Conservation (phyloP, 208 protist genomes). For the Angomonas desouzai region DNA sequence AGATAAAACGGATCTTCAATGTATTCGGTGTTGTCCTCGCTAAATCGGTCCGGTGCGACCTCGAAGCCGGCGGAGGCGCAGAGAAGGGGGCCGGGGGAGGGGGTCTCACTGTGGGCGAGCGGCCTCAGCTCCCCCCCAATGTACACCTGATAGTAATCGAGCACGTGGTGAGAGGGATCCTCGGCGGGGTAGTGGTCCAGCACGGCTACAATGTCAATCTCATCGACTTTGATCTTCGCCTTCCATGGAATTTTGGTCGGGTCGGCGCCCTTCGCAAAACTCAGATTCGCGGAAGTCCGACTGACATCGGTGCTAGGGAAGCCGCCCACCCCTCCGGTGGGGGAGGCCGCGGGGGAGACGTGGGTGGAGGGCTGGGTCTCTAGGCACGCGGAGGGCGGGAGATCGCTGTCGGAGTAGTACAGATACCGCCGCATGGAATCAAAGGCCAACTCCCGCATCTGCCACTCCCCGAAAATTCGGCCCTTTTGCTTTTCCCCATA, state of each 20-base stretch:
- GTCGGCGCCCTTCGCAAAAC: slow-evolving; percentile 15
- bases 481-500: slow-evolving; percentile 55
- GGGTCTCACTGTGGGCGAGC: slow-evolving; percentile 32
- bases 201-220: slow-evolving; percentile 33
- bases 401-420: slow-evolving; percentile 40
- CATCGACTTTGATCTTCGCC: slow-evolving; percentile 71
- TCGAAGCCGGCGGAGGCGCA: slow-evolving; percentile 26
- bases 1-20: slow-evolving; percentile 52
- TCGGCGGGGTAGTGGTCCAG: slow-evolving; percentile 46
- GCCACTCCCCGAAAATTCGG: slow-evolving; percentile 43
- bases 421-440: slow-evolving; percentile 64
- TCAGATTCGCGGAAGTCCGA: slow-evolving; percentile 6
- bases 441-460: slow-evolving; percentile 66
- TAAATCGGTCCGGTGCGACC: slow-evolving; percentile 25
- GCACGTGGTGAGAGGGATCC: slow-evolving; percentile 47
- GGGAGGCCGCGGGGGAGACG: slow-evolving; percentile 5
- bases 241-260: slow-evolving; percentile 35
- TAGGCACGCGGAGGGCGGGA: not conserved
- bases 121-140: slow-evolving; percentile 44
- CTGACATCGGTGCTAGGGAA: not conserved
- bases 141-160: slow-evolving; percentile 55
- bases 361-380: not conserved
- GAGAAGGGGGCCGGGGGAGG: slow-evolving; percentile 40
- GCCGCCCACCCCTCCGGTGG: not conserved
- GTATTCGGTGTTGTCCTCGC: slow-evolving; percentile 38